Conservation (phyloP, 179 eudicot species). For the Spergularia azorica region DNA sequence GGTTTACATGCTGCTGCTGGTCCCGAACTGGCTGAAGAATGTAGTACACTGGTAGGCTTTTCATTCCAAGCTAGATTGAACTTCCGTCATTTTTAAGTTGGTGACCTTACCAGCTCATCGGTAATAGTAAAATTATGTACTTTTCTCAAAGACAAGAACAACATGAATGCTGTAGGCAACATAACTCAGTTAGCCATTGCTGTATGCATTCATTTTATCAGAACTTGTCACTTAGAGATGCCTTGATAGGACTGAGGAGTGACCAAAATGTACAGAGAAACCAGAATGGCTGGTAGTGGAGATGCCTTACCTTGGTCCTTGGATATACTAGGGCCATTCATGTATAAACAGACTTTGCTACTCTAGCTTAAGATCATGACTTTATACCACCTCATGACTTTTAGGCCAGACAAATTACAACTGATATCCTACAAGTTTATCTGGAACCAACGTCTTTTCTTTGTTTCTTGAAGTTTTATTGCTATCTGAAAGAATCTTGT, state of each 20-base stretch:
- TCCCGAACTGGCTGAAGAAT: constrained; percentile 94
- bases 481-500: neutral
- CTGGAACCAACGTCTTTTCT: neutral
- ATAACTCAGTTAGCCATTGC: neutral
- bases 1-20: constrained; percentile 98
- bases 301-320: too few relatives aligned
- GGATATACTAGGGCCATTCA: too few relatives aligned
- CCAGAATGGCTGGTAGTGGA: too few relatives aligned
- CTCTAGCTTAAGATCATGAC: neutral
- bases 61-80: constrained; percentile 1
- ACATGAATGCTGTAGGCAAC: too few relatives aligned
- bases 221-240: too few relatives aligned
- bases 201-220: neutral
- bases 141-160: too few relatives aligned
- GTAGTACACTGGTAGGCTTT: constrained; percentile 75
- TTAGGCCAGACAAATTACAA: neutral
- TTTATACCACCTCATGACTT: neutral
- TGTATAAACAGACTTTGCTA: too few relatives aligned
- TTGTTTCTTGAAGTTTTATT: neutral
- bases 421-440: neutral
- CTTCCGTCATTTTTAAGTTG: neutral
- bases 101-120: neutral
- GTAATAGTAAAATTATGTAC: neutral
- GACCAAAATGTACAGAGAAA: too few relatives aligned
- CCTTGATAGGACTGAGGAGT: too few relatives aligned